Evolutionary conservation across 139 green algal species (phyloP).

Genomic region (Picochlorum costavermella): DNA sequence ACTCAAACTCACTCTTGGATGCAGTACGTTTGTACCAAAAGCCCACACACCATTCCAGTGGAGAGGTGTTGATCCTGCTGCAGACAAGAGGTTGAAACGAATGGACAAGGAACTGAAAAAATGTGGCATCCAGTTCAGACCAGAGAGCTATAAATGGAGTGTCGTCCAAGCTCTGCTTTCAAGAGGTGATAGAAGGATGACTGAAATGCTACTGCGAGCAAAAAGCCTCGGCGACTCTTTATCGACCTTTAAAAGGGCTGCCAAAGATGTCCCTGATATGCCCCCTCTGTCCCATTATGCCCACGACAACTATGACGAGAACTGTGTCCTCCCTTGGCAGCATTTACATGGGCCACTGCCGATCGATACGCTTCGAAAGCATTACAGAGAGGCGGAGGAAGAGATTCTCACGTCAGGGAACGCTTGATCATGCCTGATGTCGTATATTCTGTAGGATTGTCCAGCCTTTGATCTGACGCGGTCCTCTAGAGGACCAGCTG

Average conservation of each 20-base stretch:
- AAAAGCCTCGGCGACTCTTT: constrained; percentile 29
- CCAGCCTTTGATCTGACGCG: no score
- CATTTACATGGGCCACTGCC: constrained; percentile 33
- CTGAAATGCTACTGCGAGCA: constrained; percentile 22
- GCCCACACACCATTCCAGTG: constrained; percentile 48
- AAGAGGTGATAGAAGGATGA: constrained; percentile 32
- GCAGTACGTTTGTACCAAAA: constrained; percentile 48
- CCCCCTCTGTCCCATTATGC: constrained; percentile 38
- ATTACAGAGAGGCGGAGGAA: constrained; percentile 10
- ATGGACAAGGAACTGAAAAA: constrained; percentile 30
- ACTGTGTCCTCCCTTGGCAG: constrained; percentile 21
- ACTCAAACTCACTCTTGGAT: constrained; percentile 36
- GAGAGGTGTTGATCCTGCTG: constrained; percentile 27
- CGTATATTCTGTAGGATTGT: no score
- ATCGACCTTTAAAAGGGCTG: constrained; percentile 33
- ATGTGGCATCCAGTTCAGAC: constrained; percentile 34
- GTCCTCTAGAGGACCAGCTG: no score
- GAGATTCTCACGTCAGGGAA: neutral
- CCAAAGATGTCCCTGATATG: constrained; percentile 34
- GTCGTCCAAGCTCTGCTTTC: constrained; percentile 38
- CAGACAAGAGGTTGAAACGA: constrained; percentile 21
- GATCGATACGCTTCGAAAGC: constrained; percentile 27
- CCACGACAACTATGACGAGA: constrained; percentile 8
- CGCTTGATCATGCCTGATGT: no score
- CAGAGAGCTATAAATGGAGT: constrained; percentile 50